Percentiles rank a stretch among this genome's conserved stretches.
These are phyloP conservation scores for Thelephora ganbajun DNA, from an alignment of 768 basidiomycete genomes.

Conservation along the genomic window DNA sequence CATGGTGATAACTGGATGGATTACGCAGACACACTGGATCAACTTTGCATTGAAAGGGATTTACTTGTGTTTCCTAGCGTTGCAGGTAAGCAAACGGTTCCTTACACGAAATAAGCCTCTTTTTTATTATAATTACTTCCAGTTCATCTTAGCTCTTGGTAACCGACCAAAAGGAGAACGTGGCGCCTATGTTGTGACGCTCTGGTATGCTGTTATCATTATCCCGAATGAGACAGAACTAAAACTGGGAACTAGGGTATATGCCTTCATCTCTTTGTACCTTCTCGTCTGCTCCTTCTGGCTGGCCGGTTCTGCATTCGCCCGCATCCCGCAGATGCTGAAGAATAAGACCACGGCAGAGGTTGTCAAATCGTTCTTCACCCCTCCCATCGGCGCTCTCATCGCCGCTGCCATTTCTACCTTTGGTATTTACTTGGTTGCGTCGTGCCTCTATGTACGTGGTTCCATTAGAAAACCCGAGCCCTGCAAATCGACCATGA, in stretches of 20 bases:
- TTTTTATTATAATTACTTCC: background rate
- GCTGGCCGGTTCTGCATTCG: slow-evolving; percentile 70
- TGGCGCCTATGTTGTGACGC: slow-evolving; percentile 49
- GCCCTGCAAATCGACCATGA: slow-evolving; percentile 4
- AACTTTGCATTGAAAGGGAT: slow-evolving; percentile 77
- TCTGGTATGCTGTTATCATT: slow-evolving; percentile 35
- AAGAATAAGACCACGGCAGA: slow-evolving; percentile 31
- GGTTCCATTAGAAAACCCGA: background rate
- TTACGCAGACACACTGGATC: slow-evolving; percentile 70
- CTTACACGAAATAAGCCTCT: background rate
- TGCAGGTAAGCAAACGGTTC: slow-evolving; percentile 36
- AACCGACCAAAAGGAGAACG: slow-evolving; percentile 87
- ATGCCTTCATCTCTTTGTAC: slow-evolving; percentile 71
- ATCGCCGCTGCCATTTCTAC: slow-evolving; percentile 84
- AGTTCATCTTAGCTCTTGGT: slow-evolving; percentile 62
- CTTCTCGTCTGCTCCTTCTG: slow-evolving; percentile 79
- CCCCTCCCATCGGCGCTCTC: slow-evolving; percentile 63
- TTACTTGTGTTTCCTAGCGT: slow-evolving; percentile 70
- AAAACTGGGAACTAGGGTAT: slow-evolving; percentile 42
- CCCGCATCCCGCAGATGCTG: slow-evolving; percentile 36
- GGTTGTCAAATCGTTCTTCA: slow-evolving; percentile 50
- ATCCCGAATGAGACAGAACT: background rate
- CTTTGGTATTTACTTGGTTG: slow-evolving; percentile 76
- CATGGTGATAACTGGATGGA: background rate
- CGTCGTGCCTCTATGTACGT: slow-evolving; percentile 78